Conservation (phyloP, 2,329 filamentous ascomycete species). For the Colletotrichum tofieldiae region DNA sequence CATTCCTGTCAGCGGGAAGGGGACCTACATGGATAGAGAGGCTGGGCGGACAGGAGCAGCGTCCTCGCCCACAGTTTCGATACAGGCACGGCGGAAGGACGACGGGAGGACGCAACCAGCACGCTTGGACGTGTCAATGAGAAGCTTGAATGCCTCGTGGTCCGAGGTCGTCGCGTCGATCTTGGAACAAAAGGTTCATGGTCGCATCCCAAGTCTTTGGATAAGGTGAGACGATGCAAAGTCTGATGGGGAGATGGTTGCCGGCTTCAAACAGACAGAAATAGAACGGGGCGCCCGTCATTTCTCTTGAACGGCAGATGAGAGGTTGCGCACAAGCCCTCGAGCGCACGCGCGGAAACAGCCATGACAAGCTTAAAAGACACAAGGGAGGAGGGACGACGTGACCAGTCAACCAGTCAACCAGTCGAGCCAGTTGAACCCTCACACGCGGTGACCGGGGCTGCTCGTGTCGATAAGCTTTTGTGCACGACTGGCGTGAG, state of each 20-base stretch:
- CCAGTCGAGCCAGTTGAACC: conserved; percentile 1
- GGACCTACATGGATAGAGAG: conserved; percentile 20
- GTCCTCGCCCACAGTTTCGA: conserved; percentile 19
- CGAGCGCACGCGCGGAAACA: conserved; percentile 26
- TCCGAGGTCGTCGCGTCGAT: conserved; percentile 21
- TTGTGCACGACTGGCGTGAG: conserved; percentile 25
- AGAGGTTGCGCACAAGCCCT: conserved; percentile 23
- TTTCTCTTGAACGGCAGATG: background rate
- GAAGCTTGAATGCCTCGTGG: conserved; percentile 33
- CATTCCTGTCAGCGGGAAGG: conserved; percentile 23
- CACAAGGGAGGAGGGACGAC: conserved; percentile 28
- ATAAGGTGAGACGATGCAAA: conserved; percentile 21
- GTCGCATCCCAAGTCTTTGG: conserved; percentile 27
- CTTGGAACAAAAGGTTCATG: conserved; percentile 15
- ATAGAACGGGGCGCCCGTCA: conserved; percentile 27
- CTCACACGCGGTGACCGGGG: conserved; percentile 18
- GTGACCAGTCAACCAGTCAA: background rate
- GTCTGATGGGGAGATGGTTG: conserved; percentile 29
- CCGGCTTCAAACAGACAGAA: conserved; percentile 35
- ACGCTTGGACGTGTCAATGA: conserved; percentile 23
- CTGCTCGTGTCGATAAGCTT: conserved; percentile 42
- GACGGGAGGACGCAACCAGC: background rate
- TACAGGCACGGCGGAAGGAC: conserved; percentile 26
- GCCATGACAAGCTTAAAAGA: conserved; percentile 38
- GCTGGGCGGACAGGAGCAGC: background rate